Conservation (phyloP, 345 rosid species). For the Salix arbutifolia region DNA sequence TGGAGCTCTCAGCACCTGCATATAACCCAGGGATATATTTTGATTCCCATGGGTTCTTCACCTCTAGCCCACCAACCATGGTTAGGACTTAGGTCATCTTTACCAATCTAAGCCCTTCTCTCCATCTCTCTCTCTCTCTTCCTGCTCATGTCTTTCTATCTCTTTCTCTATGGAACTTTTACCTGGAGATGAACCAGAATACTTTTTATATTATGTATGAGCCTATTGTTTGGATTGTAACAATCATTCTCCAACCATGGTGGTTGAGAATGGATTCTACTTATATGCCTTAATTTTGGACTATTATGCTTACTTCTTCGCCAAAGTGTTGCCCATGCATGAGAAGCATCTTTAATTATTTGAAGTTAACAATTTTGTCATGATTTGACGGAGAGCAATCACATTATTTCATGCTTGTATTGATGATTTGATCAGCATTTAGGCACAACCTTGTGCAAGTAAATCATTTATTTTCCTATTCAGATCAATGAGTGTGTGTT, state of each 20-base stretch:
- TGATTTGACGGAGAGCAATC: background rate
- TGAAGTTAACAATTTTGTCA: background rate
- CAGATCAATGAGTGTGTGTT: too few relatives aligned
- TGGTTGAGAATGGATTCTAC: conserved; percentile 37
- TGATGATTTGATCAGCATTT: background rate
- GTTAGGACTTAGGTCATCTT: conserved; percentile 76
- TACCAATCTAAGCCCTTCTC: conserved; percentile 14
- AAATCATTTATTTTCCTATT: background rate
- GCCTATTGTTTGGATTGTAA: conserved; percentile 40
- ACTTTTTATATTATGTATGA: conserved; percentile 27
- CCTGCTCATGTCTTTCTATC: background rate
- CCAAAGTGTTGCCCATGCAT: conserved; percentile 22
- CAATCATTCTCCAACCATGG: conserved; percentile 34
- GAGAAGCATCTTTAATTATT: background rate
- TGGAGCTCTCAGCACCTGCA: conserved; percentile 75
- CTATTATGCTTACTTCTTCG: conserved; percentile 25
- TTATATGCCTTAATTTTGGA: conserved; percentile 30
- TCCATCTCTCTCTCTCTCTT: conserved; percentile 13
- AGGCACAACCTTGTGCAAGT: background rate
- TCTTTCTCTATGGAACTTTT: conserved; percentile 12
- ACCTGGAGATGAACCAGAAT: conserved; percentile 27
- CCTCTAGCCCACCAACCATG: conserved; percentile 69
- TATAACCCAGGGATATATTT: conserved; percentile 80
- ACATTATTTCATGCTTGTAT: background rate
- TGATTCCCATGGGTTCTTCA: conserved; percentile 73